Evolutionary conservation across 225 moss, liverwort and hornwort genomes (phyloP), one percentile per base, ranked within the genome.

Genomic region (Rhytidiadelphus loreus): DNA sequence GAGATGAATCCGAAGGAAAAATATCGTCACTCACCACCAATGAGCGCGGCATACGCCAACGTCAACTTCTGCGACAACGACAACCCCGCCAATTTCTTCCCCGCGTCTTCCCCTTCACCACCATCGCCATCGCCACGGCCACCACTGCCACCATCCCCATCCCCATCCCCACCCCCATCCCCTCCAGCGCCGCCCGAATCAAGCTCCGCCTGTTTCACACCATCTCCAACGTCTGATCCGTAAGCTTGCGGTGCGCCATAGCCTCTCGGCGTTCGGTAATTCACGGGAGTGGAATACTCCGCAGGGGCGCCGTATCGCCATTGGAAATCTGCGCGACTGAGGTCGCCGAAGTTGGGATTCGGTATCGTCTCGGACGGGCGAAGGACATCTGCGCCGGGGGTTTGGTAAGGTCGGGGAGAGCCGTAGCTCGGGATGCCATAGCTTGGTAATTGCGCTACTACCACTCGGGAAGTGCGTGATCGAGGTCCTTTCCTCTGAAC

Each of bases 1-100:
- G 68, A 59, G 57, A 61, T 4, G 35, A n/a, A 48, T 53, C 6
- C 56, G 35, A 83, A n/a, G 30, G 65, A 61, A 55, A 26, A 26
- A n/a, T 28, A 85, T 46, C 84, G 69, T 48, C 16, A 81, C 96
- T 89, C 77, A 97, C 98, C 92, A 77, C 94, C 96, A 64, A 99
- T 92, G 48, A 99, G 94, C 86, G 89, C 81, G 13, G 97, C 97
- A 81, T 96, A 99, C 19, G 88, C 95, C 90, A 99, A 83, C 46
- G 98, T 99, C 80, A 99, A 86, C 83, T 94, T 99, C 93, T 99
- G 98, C 44, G 98, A 93, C 85, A 92, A 63, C 8, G 98, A 97
- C 66, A 97, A 84, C 53, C 91, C 92, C 13, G 82, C 90, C 58
- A 92, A 32, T 65, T 90, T 88, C 88, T 90, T 88, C 80, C 68